A percentile compares a stretch with the other conserved stretches of the same genome.
Evolutionary conservation across 2,329 filamentous ascomycete species (phyloP).

Genomic region (Paracoccidioides lutzii): DNA sequence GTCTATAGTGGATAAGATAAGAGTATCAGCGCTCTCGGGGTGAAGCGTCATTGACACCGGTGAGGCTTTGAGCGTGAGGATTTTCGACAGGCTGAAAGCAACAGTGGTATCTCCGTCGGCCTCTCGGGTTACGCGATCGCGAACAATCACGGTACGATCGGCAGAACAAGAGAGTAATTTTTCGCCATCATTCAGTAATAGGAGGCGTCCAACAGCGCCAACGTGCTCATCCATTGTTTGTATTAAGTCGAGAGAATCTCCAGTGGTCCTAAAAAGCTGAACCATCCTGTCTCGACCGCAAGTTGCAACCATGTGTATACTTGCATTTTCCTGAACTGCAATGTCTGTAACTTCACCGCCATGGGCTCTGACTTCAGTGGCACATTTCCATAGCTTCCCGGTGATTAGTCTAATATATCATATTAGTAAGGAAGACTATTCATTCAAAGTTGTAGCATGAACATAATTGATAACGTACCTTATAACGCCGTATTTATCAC

Average conservation of each 20-base stretch:
- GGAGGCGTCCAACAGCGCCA: conserved; percentile 65
- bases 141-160: conserved; percentile 74
- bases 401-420: conserved; percentile 18
- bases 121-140: conserved; percentile 62
- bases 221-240: conserved; percentile 90
- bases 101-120: conserved; percentile 41
- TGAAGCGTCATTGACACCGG: conserved; percentile 71
- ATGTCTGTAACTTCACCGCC: conserved; percentile 74
- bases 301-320: conserved; percentile 58
- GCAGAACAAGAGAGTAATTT: conserved; percentile 74
- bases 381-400: conserved; percentile 44
- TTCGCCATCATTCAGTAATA: conserved; percentile 58
- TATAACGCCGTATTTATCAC: conserved; percentile 76
- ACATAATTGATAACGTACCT: conserved; percentile 27
- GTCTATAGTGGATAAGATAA: conserved; percentile 51
- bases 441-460: neutral
- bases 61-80: conserved; percentile 72
- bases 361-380: conserved; percentile 72
- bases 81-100: conserved; percentile 63
- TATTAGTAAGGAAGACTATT: conserved; percentile 12
- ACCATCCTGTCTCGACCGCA: conserved; percentile 83
- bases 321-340: conserved; percentile 50
- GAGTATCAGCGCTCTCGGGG: conserved; percentile 43
- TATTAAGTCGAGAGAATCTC: conserved; percentile 56
- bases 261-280: conserved; percentile 62